Percentiles rank a stretch among this genome's conserved stretches.
These are phyloP conservation scores for Zoysia pacifica DNA, from an alignment of 176 grass and related monocot species.

Conservation along the genomic window DNA sequence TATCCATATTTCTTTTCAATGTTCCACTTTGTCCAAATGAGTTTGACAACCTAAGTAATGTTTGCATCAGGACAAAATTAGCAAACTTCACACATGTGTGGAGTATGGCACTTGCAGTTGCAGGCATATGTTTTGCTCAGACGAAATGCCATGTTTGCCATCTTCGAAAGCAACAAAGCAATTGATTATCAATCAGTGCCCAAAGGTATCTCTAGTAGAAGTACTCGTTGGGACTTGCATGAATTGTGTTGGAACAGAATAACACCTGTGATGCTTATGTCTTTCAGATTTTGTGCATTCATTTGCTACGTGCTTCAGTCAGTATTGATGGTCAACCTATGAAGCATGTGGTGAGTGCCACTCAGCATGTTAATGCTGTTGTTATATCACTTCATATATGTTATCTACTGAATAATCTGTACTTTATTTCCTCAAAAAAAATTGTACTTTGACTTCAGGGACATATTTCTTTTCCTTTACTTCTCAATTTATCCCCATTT, in stretches of 20 bases:
- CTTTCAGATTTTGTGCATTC: slow-evolving; percentile 80
- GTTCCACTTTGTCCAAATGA: slow-evolving; percentile 15
- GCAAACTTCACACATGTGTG: slow-evolving; percentile 62
- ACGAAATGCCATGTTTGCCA: slow-evolving; percentile 58
- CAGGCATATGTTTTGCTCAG: slow-evolving; percentile 52
- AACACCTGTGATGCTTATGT: slow-evolving; percentile 38
- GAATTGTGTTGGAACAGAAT: slow-evolving; percentile 31
- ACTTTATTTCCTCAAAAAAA: no score
- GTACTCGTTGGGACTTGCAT: slow-evolving; percentile 17
- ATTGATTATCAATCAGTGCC: slow-evolving; percentile 69
- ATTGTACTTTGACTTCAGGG: slow-evolving; percentile 48
- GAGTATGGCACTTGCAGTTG: slow-evolving; percentile 71
- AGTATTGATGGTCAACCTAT: slow-evolving; percentile 60
- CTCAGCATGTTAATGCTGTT: not conserved
- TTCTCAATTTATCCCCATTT: slow-evolving; percentile 78
- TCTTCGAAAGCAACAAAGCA: slow-evolving; percentile 82
- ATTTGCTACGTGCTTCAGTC: slow-evolving; percentile 84
- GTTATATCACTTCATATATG: slow-evolving; percentile 15
- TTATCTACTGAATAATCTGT: slow-evolving; percentile 14
- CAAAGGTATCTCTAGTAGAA: slow-evolving; percentile 57
- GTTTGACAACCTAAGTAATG: slow-evolving; percentile 21
- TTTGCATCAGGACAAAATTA: slow-evolving; percentile 63
- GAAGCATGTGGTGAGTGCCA: slow-evolving; percentile 59
- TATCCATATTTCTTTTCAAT: slow-evolving; percentile 24
- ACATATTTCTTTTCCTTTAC: slow-evolving; percentile 83